A percentile compares a stretch with the other conserved stretches of the same genome.
phyloP scores from a whole-genome alignment of 2,329 filamentous ascomycete species.

The Verticillium longisporum region DNA sequence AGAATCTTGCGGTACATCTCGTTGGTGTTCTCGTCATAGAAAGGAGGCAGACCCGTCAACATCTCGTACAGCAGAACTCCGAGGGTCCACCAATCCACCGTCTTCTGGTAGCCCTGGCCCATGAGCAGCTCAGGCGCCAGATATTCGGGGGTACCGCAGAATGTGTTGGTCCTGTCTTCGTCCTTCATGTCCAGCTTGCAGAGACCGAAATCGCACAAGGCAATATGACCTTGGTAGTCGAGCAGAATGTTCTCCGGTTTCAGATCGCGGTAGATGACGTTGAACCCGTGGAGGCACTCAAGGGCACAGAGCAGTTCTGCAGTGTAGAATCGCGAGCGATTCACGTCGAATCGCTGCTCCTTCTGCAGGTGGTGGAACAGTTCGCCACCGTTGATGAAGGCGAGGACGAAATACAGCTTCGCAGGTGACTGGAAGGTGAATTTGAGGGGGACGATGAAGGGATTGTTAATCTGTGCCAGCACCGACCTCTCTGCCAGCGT shows the following conservation, averaged over 20 bases:
- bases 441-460: conserved; percentile 97
- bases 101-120: conserved; percentile 94
- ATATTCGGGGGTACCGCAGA: conserved; percentile 97
- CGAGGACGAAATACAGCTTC: conserved; percentile 94
- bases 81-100: conserved; percentile 98
- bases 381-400: conserved; percentile 97
- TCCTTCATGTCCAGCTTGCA: conserved; percentile 99
- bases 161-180: conserved; percentile 95
- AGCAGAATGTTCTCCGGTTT: conserved; percentile 91
- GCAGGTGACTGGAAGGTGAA: conserved; percentile 99
- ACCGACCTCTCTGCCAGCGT: conserved; percentile 97
- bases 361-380: conserved; percentile 96
- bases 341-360: conserved; percentile 96
- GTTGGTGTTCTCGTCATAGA: conserved; percentile 98
- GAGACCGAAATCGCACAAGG: conserved; percentile 93
- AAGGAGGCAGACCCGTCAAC: conserved; percentile 93
- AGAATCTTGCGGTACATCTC: conserved; percentile 99
- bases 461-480: conserved; percentile 98
- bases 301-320: conserved; percentile 92
- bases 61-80: conserved; percentile 97
- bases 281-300: conserved; percentile 95
- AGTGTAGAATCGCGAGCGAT: conserved; percentile 93
- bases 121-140: conserved; percentile 89
- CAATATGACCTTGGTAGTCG: conserved; percentile 96
- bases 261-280: conserved; percentile 81